Evolutionary conservation across 2,329 filamentous ascomycete genomes (phyloP).

Genomic region (Paecilomyces formosus): DNA sequence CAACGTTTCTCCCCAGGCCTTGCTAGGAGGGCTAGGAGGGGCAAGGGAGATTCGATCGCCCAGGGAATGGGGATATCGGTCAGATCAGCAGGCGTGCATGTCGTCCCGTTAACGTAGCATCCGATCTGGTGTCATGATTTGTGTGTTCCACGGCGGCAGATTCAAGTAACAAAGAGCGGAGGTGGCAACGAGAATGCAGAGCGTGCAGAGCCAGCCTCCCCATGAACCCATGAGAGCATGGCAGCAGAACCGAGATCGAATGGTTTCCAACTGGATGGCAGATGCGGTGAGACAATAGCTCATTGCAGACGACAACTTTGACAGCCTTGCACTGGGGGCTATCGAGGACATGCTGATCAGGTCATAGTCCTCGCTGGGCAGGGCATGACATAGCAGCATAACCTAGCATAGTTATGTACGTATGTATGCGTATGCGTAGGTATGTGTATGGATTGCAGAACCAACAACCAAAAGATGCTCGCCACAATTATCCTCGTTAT

Average conservation of each 20-base stretch:
- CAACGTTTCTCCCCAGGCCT: no score
- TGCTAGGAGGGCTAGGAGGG: background rate
- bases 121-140: conserved; percentile 8
- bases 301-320: background rate
- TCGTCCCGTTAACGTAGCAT: conserved; percentile 3
- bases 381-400: background rate
- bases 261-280: background rate
- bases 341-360: background rate
- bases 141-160: background rate
- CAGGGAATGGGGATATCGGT: background rate
- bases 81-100: background rate
- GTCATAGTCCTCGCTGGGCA: background rate
- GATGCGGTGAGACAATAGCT: background rate
- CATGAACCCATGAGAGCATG: background rate
- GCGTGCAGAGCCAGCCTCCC: background rate
- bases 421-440: background rate
- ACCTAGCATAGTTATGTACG: no score
- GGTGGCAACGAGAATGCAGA: background rate
- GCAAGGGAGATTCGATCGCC: background rate
- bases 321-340: background rate
- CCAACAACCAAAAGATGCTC: background rate
- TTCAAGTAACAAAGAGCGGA: background rate
- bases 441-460: background rate
- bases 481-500: background rate
- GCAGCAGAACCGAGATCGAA: background rate